Conservation (phyloP, 2,329 filamentous ascomycete species). For the Hymenoscyphus infarciens region DNA sequence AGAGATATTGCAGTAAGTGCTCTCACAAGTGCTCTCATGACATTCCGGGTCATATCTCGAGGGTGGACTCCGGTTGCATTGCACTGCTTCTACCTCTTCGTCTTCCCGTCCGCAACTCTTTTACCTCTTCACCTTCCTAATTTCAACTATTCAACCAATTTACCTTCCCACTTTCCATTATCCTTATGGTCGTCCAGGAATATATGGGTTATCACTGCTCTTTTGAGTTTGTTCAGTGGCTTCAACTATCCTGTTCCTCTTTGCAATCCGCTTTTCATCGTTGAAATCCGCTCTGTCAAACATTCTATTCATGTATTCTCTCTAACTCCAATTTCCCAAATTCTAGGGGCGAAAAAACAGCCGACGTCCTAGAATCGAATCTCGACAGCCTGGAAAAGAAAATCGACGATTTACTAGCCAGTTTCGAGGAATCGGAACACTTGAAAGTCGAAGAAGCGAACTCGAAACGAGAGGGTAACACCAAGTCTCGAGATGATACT, state of each 20-base stretch:
- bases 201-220: background rate
- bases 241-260: no score
- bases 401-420: slow-evolving; percentile 52
- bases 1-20: slow-evolving; percentile 3
- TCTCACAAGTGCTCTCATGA: background rate
- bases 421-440: slow-evolving; percentile 40
- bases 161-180: background rate
- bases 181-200: background rate
- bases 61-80: background rate
- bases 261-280: no score
- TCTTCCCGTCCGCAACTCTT: background rate
- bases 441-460: slow-evolving; percentile 21
- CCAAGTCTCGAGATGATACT: background rate
- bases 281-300: no score
- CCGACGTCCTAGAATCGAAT: slow-evolving; percentile 50
- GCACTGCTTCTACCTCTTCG: no score
- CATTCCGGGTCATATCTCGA: background rate
- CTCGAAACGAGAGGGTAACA: slow-evolving; percentile 4
- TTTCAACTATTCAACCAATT: background rate
- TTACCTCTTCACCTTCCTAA: background rate
- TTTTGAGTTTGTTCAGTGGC: no score
- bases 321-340: background rate
- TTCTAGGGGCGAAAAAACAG: slow-evolving; percentile 49
- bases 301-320: no score
- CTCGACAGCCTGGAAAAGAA: slow-evolving; percentile 51